Conservation (phyloP, 1,284 basidiomycete species). For the Athelia sp. region DNA sequence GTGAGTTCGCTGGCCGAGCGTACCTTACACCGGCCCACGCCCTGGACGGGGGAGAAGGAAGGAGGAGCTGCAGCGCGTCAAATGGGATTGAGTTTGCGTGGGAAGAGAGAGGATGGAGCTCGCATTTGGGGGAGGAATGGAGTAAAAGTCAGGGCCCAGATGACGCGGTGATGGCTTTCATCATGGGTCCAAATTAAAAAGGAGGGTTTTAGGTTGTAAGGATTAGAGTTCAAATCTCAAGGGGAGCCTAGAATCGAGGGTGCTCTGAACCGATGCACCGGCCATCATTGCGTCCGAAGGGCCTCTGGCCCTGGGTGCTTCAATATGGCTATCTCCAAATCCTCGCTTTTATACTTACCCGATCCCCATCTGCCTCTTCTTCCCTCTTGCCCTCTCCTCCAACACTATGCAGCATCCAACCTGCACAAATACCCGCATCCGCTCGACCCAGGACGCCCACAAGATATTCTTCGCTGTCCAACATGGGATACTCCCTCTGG, state of each 20-base stretch:
- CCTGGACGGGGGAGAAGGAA: too few species aligned
- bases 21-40: too few species aligned
- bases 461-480: slow-evolving; percentile 75
- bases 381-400: slow-evolving; percentile 3
- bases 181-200: not conserved
- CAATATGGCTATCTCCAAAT: not conserved
- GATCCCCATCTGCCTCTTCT: slow-evolving; percentile 1
- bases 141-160: not conserved
- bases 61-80: not conserved
- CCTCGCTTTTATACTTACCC: not conserved
- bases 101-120: not conserved
- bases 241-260: not conserved
- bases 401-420: slow-evolving; percentile 61
- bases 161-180: not conserved
- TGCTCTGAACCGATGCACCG: not conserved
- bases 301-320: not conserved
- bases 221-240: not conserved
- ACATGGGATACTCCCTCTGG: slow-evolving; percentile 61
- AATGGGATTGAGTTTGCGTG: not conserved
- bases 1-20: too few species aligned
- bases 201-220: not conserved
- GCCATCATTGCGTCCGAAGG: not conserved
- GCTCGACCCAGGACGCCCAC: slow-evolving; percentile 72
- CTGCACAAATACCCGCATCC: slow-evolving; percentile 64
- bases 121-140: not conserved